Base-by-base conservation (phyloP, 495 filamentous ascomycete species). In the Echria macrotheca region DNA sequence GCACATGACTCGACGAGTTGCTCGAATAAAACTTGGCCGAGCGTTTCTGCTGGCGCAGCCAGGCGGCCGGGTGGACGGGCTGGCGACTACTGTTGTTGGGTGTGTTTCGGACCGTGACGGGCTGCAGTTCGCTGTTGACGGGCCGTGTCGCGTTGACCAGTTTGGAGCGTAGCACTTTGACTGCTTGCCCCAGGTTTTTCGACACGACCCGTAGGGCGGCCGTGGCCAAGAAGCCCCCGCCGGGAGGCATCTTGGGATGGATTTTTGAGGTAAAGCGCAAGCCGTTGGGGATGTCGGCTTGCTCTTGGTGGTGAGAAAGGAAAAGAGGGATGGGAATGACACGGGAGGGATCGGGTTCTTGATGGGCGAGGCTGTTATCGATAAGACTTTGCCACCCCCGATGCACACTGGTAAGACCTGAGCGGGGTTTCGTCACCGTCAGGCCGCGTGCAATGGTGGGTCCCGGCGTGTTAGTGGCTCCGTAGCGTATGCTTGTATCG, bases 51-150 rank as follows among this genome's bases (percentile, higher is more conserved):
- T 88, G 85, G 45, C 83, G 83, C 44, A 93, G 79, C 36, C 78
- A 75, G 6, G 87, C 88, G 19, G 72, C 70, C 4, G 79, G 85
- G 59, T 86, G 82, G 58, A 91, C 71, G 17, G 89, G 85, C 50
- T 91, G 87, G 47, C 78, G 74, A n/a, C n/a, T n/a, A n/a, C n/a
- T n/a, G n/a, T n/a, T n/a, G 41, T 49, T 52, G 9, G 69, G 35
- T 60, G 67, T 73, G 18, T 69, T 49, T 56, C 74, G 74, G 44
- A 73, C 65, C 53, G 67, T 58, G 45, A 74, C 65, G 54, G 70
- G 75, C 58, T 79, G 74, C 55, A 78, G 61, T 43, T 73, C 69
- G 43, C 59, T 55, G 45, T 72, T 66, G 24, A 69, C 47, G 53
- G 76, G 71, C 31, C 75, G 74, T 11, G 74, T 58, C 18, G 74